Conservation (phyloP, 1,139 yeast genomes). For the Candida glucosophila region DNA sequence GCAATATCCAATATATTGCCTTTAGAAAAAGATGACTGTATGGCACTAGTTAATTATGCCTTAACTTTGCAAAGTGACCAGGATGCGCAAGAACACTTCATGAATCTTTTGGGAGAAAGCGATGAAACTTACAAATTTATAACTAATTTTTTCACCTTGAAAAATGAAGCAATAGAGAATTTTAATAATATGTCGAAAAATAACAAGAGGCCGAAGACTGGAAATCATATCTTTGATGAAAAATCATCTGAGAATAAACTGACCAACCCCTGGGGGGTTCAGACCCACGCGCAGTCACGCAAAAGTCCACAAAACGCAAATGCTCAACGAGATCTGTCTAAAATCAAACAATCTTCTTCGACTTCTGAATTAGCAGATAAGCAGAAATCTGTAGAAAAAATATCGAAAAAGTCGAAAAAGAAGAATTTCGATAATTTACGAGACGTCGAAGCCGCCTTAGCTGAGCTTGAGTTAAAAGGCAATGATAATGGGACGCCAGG, state of each 20-base stretch:
- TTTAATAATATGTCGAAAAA: constrained; percentile 11
- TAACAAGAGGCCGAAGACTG: constrained; percentile 9
- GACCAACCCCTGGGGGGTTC: constrained; percentile 2
- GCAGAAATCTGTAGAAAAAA: constrained; percentile 13
- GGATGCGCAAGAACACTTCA: constrained; percentile 39
- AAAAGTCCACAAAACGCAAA: constrained; percentile 13
- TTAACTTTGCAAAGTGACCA: constrained; percentile 30
- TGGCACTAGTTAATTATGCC: constrained; percentile 41
- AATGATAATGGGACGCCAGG: constrained; percentile 6
- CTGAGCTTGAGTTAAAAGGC: constrained; percentile 22
- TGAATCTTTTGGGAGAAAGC: constrained; percentile 46
- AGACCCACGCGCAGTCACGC: not conserved
- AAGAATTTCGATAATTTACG: constrained; percentile 43
- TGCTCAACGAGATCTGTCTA: constrained; percentile 12
- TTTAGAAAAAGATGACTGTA: constrained; percentile 21
- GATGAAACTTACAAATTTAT: constrained; percentile 35
- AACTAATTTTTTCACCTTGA: constrained; percentile 16
- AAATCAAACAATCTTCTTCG: constrained; percentile 19
- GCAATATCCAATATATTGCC: constrained; percentile 38
- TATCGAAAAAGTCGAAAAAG: constrained; percentile 21
- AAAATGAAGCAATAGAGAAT: constrained; percentile 7
- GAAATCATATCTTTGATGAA: constrained; percentile 16
- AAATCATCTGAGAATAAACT: constrained; percentile 2
- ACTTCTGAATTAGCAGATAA: constrained; percentile 32
- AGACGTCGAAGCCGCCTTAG: constrained; percentile 43